A percentile compares a stretch with the other conserved stretches of the same genome.
These are phyloP conservation scores for Lichtheimia ornata DNA, from an alignment of 371 early-diverging fungal genomes.

Conservation along the genomic window DNA sequence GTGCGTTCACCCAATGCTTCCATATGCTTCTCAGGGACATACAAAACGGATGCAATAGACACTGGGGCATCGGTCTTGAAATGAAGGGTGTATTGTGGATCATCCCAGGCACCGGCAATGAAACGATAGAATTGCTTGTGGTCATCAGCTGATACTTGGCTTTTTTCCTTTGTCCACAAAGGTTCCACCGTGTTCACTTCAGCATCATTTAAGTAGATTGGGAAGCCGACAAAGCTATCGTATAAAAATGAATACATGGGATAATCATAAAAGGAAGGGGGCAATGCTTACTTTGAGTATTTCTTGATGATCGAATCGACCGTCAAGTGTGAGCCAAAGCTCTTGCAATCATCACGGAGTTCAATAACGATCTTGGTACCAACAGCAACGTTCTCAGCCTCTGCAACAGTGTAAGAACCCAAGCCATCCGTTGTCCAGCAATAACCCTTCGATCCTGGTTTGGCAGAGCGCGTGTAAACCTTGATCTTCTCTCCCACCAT, in stretches of 20 bases:
- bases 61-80: constrained; percentile 83
- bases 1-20: constrained; percentile 68
- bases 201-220: constrained; percentile 82
- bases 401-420: constrained; percentile 77
- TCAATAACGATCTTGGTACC: constrained; percentile 96
- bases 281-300: constrained; percentile 75
- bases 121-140: constrained; percentile 90
- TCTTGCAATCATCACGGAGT: constrained; percentile 87
- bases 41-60: constrained; percentile 74
- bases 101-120: constrained; percentile 73
- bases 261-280: not conserved
- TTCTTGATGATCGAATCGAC: constrained; percentile 87
- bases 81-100: constrained; percentile 70
- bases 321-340: constrained; percentile 76
- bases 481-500: constrained; percentile 86
- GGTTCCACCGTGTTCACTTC: constrained; percentile 89
- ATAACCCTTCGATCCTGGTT: constrained; percentile 75
- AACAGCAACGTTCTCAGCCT: constrained; percentile 73
- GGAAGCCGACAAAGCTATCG: constrained; percentile 88
- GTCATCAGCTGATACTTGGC: constrained; percentile 83
- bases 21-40: constrained; percentile 72
- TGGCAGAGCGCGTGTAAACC: constrained; percentile 79
- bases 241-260: not conserved
- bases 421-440: constrained; percentile 85
- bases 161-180: constrained; percentile 89